phyloP scores from a whole-genome alignment of 2,329 filamentous ascomycete species.

The Orbilia brochopaga region DNA sequence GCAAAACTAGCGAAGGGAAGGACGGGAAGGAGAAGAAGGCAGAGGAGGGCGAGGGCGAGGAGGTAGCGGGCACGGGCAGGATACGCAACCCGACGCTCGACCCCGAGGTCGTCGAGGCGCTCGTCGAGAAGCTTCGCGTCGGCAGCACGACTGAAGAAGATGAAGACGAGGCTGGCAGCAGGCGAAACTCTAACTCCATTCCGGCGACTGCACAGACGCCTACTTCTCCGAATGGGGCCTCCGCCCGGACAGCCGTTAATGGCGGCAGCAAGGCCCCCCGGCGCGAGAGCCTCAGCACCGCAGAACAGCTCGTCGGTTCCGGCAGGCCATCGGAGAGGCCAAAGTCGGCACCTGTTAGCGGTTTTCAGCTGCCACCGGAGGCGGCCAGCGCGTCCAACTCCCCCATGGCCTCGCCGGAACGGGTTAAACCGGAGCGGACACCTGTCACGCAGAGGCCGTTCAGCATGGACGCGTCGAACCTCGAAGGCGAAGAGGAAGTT shows the following conservation, averaged over 20 bases:
- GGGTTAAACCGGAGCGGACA: background rate
- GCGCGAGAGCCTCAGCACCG: constrained; percentile 30
- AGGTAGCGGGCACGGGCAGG: constrained; percentile 25
- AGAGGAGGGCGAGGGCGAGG: constrained; percentile 29
- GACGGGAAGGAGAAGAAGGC: constrained; percentile 6
- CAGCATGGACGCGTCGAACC: constrained; percentile 37
- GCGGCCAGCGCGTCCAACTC: constrained; percentile 5
- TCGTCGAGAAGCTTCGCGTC: constrained; percentile 49
- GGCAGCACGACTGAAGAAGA: constrained; percentile 46
- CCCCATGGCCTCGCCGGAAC: constrained; percentile 4
- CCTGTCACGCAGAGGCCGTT: constrained; percentile 25
- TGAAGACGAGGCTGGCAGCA: constrained; percentile 19
- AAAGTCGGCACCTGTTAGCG: constrained; percentile 35
- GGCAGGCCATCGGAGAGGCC: constrained; percentile 48
- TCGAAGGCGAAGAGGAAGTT: constrained; percentile 31
- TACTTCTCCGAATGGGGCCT: constrained; percentile 13
- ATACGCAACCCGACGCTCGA: constrained; percentile 40
- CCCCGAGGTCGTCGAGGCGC: constrained; percentile 34
- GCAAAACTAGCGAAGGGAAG: constrained; percentile 24
- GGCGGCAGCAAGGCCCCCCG: constrained; percentile 24
- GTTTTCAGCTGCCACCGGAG: constrained; percentile 24
- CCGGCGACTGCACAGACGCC: background rate
- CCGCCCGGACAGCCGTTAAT: constrained; percentile 19
- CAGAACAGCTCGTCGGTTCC: constrained; percentile 41
- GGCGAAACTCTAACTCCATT: constrained; percentile 17